Base-by-base conservation (phyloP, 331 rosid species). In the Cucumis variabilis region DNA sequence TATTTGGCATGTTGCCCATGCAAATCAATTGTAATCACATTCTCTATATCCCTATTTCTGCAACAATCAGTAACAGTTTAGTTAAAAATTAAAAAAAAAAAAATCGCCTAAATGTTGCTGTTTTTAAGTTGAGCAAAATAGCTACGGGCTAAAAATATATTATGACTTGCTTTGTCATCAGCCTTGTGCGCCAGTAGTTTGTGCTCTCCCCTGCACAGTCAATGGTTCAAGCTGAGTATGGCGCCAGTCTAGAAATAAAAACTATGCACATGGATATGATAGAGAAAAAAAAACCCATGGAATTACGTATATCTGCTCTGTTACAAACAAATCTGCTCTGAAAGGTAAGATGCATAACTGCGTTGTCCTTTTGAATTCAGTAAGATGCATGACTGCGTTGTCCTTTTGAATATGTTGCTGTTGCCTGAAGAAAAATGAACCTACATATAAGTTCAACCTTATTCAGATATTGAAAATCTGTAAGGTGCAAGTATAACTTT, bases 1-100 rank as follows among this genome's bases (percentile, higher is more conserved):
- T 92, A 96, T 90, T 94, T 92, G 75, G 96, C 96, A 21, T 94
- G 98, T 87, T 97, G 99, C 85, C 99, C 99, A 80, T 97, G 99
- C 93, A 97, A 91, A 90, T 97, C 99, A 92, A 97, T 96, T 16
- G 99, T 96, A 85, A 97, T 92, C 90, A 95, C 91, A 85, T 97
- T 97, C 92, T 93, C 98, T 86, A 94, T 95, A 77, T 63, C 94
- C 92, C 91, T 94, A 93, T 97, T 97, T 92, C 99, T 97, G 95
- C 91, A 92, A 75, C 19, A 86, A 92, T 48, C 44, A 50, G 76
- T 46, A 83, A 89, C 50, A 77, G 83, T 86, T 93, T 89, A 88
- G 82, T 90, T 83, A 85, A n/a, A n/a, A n/a, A n/a, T 83, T 60
- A 68, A 77, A 71, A 78, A 87, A 69, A n/a, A n/a, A 13, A 50